Evolutionary conservation across 495 filamentous ascomycete genomes (phyloP).

Genomic region (Tuber borchii): DNA sequence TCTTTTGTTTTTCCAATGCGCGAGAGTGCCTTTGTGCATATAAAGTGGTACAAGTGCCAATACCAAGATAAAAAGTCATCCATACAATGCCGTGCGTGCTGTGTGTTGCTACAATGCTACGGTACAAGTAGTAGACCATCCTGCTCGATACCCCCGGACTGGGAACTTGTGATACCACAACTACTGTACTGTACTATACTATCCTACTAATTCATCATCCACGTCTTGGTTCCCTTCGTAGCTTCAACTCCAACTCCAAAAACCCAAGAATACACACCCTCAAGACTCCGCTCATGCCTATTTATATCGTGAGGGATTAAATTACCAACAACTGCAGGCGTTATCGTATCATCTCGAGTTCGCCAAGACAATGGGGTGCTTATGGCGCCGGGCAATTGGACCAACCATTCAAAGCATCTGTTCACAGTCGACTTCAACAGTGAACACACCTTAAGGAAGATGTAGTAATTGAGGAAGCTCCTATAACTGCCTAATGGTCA

Average conservation of each 20-base stretch:
- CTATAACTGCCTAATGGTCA: no score
- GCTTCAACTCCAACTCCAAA: not conserved
- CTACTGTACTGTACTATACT: not conserved
- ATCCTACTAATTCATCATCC: not conserved
- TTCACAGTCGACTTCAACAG: no score
- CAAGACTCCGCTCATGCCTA: not conserved
- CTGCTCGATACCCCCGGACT: not conserved
- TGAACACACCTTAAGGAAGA: no score
- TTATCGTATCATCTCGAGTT: not conserved
- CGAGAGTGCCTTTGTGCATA: not conserved
- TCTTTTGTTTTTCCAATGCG: not conserved
- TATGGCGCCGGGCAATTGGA: no score
- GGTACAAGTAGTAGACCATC: no score
- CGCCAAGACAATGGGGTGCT: no score
- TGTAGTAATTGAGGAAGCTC: no score
- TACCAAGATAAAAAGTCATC: not conserved
- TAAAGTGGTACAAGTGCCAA: not conserved
- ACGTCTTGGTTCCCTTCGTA: not conserved
- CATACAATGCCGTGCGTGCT: not conserved
- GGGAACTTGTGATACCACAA: not conserved
- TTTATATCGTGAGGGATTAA: not conserved
- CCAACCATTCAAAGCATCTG: no score
- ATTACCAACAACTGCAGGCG: not conserved
- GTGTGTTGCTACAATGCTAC: not conserved
- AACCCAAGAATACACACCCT: not conserved